Evolutionary conservation across 139 green algal species (phyloP).

Genomic region (Eudorina sp.): DNA sequence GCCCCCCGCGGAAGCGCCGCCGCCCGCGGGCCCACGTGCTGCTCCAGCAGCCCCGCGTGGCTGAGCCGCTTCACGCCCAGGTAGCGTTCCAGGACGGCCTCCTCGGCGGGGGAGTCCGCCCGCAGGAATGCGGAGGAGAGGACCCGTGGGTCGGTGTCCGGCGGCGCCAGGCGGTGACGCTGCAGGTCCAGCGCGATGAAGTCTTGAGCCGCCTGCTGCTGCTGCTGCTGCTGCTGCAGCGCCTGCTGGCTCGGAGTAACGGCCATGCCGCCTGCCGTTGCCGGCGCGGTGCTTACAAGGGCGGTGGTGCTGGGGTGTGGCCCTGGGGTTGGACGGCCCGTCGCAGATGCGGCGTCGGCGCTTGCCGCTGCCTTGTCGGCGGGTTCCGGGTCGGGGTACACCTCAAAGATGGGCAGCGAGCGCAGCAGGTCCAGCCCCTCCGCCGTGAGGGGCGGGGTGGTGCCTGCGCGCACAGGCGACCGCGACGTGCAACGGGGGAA

Average conservation of each 20-base stretch:
- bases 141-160: conserved; percentile 57
- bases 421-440: conserved; percentile 62
- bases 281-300: no score
- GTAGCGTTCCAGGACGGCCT: conserved; percentile 54
- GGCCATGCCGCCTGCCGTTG: no score
- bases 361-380: background rate
- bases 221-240: no score
- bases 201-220: background rate
- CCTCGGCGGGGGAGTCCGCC: conserved; percentile 58
- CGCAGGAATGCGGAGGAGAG: conserved; percentile 63
- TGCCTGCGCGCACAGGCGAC: background rate
- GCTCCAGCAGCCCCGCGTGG: conserved; percentile 46
- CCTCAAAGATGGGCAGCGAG: conserved; percentile 75
- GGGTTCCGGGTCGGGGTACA: conserved; percentile 32
- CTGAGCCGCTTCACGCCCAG: conserved; percentile 65
- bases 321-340: background rate
- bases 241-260: background rate
- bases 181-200: conserved; percentile 13
- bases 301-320: no score
- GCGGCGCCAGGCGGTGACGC: conserved; percentile 64
- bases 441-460: background rate
- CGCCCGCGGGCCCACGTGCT: conserved; percentile 60
- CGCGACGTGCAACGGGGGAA: no score
- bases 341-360: background rate
- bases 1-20: background rate